Evolutionary conservation across 2,329 filamentous ascomycete genomes (phyloP), one percentile per base, ranked within the genome.

Genomic region (Aspergillus persii): DNA sequence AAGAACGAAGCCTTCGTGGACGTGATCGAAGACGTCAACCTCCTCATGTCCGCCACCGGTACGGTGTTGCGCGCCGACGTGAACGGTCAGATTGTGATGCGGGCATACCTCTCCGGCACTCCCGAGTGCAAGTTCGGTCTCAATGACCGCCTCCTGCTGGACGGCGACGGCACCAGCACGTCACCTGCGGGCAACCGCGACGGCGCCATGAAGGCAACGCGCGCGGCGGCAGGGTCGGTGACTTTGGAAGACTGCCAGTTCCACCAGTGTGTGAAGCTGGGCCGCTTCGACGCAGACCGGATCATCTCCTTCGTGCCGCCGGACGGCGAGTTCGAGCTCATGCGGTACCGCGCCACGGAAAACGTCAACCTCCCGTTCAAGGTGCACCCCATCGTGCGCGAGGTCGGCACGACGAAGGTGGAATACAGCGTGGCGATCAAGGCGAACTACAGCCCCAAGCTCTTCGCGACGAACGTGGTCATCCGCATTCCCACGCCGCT

Each of bases 1-100:
- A 99, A 99, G 81, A 99, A 99, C 80, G 95, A 99, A 77, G 95
- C 95, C 33, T 99, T 99, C 72, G 95, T 99, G 67, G 95, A 99
- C 77, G 95, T 99, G 18, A 99, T 99, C 71, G 95, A 99, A 78
- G 95, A 99, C 72, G 94, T 99, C 70, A 99, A 99, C 77, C 85
- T 99, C 60, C 88, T 99, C 71, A 97, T 99, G 90, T 98, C 94
- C n/a, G 95, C 95, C 5, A 95, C 92, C 0, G 95, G 95, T 31
- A 94, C 93, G 26, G 92, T 99, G 30, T 85, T 99, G 11, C 90
- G 95, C 65, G 95, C 95, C 63, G 95, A 99, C 71, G 95, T 99
- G 55, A 96, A 92, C 54, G 95, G 95, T 54, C 93, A 98, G 74
- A 99, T 99, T 70, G 86, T 99, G 70, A 99, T 99, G 95, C 92